Evolutionary conservation across 306 rosid genomes (phyloP), one percentile per base, ranked within the genome.

Genomic region (Vigna mungo): DNA sequence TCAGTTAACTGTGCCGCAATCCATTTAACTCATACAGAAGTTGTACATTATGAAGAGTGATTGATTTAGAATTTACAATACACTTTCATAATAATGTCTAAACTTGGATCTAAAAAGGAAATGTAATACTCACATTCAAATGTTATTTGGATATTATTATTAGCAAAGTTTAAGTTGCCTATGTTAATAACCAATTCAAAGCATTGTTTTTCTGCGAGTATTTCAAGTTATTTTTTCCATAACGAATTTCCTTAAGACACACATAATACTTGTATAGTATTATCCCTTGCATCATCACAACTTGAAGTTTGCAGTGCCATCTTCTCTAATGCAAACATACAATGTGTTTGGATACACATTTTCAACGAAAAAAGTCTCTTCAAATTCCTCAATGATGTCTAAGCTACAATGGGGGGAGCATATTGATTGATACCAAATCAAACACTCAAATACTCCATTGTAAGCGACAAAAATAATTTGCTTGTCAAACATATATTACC

Each of bases 1-100:
- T 58, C 9, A 18, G 27, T 44, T 44, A 68, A 79, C 43, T 51
- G 18, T 51, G 48, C 21, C 39, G 54, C 53, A 39, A 4, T n/a
- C 16, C 15, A 64, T 64, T 66, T 74, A 80, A 39, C 53, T 75
- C 67, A 53, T 43, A 9, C 10, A 76, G 21, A 51, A 64, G 27
- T 27, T 62, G 23, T 0, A 2, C 62, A 48, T 30, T 48, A 10
- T 34, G 7, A 65, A 65, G 65, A 18, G 23, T 54, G 34, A n/a
- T 3, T 23, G 23, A 23, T 47, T 48, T 60, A 32, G 6, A 59
- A 60, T 30, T 59, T 30, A 30, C 11, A 15, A 6, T 12, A 63
- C 46, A 37, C 55, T 66, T 6, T n/a, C 23, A 47, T 47, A 67
- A 69, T 20, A 59, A 60, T 48, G 43, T 7, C 12, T 23, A 68